Base-by-base conservation (phyloP, 1,284 basidiomycete genomes). In the Rhodotorula glutinis region DNA sequence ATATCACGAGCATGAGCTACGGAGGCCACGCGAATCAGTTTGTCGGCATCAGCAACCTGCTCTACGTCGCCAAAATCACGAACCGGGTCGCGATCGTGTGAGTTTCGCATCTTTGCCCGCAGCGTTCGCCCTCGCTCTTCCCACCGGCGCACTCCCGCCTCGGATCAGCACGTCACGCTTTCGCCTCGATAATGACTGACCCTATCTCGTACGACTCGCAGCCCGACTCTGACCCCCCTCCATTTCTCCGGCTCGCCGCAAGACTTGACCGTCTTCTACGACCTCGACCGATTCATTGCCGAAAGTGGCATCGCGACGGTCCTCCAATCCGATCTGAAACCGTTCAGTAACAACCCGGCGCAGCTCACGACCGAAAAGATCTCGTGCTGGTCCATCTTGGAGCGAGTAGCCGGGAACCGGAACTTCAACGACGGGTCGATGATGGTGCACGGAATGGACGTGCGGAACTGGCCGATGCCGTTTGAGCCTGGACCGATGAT, bases 11-110 rank as follows among this genome's bases (percentile, higher is more conserved):
- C 17, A 23, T 70, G 46, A 66, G 60, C 52, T 70, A 70, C 52
- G 68, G 68, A 21, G 68, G 68, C 0, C 68, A 70, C 23, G 67
- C 68, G 19, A 70, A 70, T 51, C 64, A 66, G 43, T 67, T 70
- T 43, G 66, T 70, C 49, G 68, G 57, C 0, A 66, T 66, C 19
- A 41, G 63, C 58, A 66, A 66, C n/a, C 30, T 70, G 29, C 38
- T 70, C 3, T 62, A 63, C 29, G 62, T 70, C 27, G 65, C 27
- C 44, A 66, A 70, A 55, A n/a, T 70, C 16, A 47, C 63, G 21
- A 63, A 62, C 40, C 68, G 68, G 0, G 68, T 70, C 40, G 65
- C 44, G 13, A 64, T 70, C 57, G 38, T 70, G 67, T 68, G 4
- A 9, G 66, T 54, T 9, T 9, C 46, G 2, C 38, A 5, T 16